phyloP scores from a whole-genome alignment of 2,329 filamentous ascomycete species.

The Verruconis gallopava region DNA sequence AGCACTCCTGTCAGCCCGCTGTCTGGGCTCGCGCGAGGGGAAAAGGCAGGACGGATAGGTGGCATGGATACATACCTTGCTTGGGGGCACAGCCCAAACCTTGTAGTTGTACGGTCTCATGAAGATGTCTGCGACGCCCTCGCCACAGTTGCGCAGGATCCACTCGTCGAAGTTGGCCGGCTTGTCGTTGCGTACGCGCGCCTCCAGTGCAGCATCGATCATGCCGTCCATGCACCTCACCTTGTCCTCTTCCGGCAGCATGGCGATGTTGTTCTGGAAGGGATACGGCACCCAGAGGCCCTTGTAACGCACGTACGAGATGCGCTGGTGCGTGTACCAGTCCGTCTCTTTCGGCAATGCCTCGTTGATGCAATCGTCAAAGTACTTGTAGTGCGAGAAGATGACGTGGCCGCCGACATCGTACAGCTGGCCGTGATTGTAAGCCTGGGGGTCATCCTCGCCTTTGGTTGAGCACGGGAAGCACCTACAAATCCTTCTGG shows the following conservation, averaged over 20 bases:
- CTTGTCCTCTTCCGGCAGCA: slow-evolving; percentile 95
- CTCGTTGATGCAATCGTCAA: slow-evolving; percentile 97
- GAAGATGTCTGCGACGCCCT: slow-evolving; percentile 85
- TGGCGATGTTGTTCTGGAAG: slow-evolving; percentile 99
- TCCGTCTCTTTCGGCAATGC: slow-evolving; percentile 86
- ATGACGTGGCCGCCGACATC: slow-evolving; percentile 97
- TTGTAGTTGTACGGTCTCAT: slow-evolving; percentile 99
- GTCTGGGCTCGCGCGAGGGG: not conserved
- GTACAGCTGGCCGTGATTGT: slow-evolving; percentile 57
- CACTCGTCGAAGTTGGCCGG: slow-evolving; percentile 97
- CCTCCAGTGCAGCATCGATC: slow-evolving; percentile 85
- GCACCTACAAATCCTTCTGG: slow-evolving; percentile 88
- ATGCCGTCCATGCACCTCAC: slow-evolving; percentile 87
- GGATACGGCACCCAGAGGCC: slow-evolving; percentile 94
- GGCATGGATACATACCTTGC: slow-evolving; percentile 52
- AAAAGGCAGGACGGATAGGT: not conserved
- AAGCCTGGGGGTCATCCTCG: slow-evolving; percentile 14
- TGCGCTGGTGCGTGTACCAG: slow-evolving; percentile 96
- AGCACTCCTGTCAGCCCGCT: not conserved
- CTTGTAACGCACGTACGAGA: slow-evolving; percentile 98
- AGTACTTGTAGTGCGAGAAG: slow-evolving; percentile 99
- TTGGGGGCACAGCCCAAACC: slow-evolving; percentile 97
- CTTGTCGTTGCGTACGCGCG: slow-evolving; percentile 77
- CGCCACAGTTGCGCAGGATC: slow-evolving; percentile 86
- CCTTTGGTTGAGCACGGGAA: slow-evolving; percentile 10